phyloP scores from a whole-genome alignment of 805 yeast genomes.

The Starmerella asiatica region DNA sequence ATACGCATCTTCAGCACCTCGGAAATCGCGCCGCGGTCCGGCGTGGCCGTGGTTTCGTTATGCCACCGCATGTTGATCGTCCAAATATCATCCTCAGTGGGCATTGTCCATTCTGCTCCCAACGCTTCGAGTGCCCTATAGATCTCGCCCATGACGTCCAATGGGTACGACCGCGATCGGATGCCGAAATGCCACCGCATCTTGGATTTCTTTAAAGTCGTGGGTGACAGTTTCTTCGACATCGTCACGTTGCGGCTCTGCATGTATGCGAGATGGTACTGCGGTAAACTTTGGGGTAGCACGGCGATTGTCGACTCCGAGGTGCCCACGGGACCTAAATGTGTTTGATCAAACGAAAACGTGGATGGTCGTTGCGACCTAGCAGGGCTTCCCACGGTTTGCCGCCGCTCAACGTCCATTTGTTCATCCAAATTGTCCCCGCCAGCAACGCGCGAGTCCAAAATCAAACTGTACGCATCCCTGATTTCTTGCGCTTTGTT shows the following conservation, averaged over 20 bases:
- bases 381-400: slow-evolving; percentile 4
- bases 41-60: slow-evolving; percentile 29
- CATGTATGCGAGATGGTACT: slow-evolving; percentile 90
- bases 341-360: slow-evolving; percentile 29
- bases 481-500: slow-evolving; percentile 40
- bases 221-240: slow-evolving; percentile 29
- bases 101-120: slow-evolving; percentile 96
- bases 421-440: slow-evolving; percentile 17
- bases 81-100: slow-evolving; percentile 91
- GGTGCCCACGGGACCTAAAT: slow-evolving; percentile 24
- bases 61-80: slow-evolving; percentile 91
- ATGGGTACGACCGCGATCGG: slow-evolving; percentile 85
- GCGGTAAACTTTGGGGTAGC: slow-evolving; percentile 85
- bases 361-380: slow-evolving; percentile 21
- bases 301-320: slow-evolving; percentile 68
- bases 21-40: slow-evolving; percentile 18
- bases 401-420: slow-evolving; percentile 9
- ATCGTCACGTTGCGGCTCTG: slow-evolving; percentile 41
- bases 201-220: slow-evolving; percentile 69
- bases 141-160: slow-evolving; percentile 97
- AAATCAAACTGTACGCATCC: slow-evolving; percentile 73
- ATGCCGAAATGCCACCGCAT: slow-evolving; percentile 99
- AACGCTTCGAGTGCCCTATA: slow-evolving; percentile 83
- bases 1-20: slow-evolving; percentile 94
- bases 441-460: slow-evolving; percentile 49